phyloP scores from a whole-genome alignment of 1,284 basidiomycete species.

The Leccinum subfulvum region DNA sequence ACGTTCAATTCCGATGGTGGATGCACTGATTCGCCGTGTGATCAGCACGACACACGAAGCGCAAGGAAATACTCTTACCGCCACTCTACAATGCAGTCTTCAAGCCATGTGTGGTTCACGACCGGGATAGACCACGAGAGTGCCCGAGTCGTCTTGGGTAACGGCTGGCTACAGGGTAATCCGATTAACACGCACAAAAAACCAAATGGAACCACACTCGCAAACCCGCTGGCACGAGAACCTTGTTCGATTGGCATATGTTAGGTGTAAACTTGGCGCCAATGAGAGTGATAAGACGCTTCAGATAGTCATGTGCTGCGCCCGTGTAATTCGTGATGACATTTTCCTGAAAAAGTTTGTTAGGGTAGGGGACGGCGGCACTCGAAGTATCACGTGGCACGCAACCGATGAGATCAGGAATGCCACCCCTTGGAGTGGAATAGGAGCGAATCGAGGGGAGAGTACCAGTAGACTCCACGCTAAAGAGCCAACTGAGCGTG shows the following conservation, averaged over 20 bases:
- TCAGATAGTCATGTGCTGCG: conserved; percentile 67
- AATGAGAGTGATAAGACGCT: conserved; percentile 74
- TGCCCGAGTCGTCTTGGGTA: conserved; percentile 56
- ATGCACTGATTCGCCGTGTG: conserved; percentile 31
- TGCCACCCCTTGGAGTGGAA: conserved; percentile 36
- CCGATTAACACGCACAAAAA: not conserved
- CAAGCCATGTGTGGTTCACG: conserved; percentile 88
- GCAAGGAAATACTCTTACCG: conserved; percentile 20
- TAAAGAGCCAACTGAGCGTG: conserved; percentile 79
- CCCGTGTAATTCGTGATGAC: conserved; percentile 89
- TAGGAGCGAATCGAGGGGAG: conserved; percentile 56
- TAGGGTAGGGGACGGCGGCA: not conserved
- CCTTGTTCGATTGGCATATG: conserved; percentile 73
- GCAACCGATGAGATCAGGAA: conserved; percentile 44
- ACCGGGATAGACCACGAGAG: conserved; percentile 79
- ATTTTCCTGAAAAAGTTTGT: conserved; percentile 49
- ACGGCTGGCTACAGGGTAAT: conserved; percentile 19
- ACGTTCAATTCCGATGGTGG: conserved; percentile 57
- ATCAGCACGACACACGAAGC: not conserved
- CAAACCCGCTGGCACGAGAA: conserved; percentile 76
- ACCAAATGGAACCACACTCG: conserved; percentile 37
- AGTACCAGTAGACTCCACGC: conserved; percentile 63
- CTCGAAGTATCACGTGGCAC: conserved; percentile 33
- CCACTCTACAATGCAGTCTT: conserved; percentile 86
- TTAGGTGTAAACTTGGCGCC: conserved; percentile 80